These are phyloP conservation scores for Fraxinus velutina DNA, from an alignment of 305 asterid species.

Conservation along the genomic window DNA sequence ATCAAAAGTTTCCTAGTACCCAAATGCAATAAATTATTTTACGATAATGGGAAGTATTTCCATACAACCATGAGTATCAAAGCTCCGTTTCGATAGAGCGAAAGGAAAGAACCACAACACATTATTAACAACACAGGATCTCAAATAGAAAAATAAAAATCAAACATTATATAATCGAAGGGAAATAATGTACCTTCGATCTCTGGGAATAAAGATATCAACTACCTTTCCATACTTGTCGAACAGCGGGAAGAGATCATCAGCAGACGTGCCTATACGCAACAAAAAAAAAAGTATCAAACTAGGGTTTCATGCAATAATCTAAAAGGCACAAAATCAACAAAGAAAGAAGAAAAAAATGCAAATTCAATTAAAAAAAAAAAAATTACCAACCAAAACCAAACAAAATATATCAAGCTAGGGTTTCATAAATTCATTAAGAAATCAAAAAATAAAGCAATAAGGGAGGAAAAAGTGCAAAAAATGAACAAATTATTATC, in stretches of 20 bases:
- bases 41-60: background rate
- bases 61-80: background rate
- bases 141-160: background rate
- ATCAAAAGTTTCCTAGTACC: background rate
- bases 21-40: background rate
- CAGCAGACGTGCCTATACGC: conserved; percentile 27
- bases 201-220: conserved; percentile 32
- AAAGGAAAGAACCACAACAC: background rate
- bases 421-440: background rate
- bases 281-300: background rate
- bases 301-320: background rate
- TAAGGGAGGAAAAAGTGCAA: background rate
- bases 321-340: background rate
- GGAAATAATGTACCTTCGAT: conserved; percentile 19
- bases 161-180: background rate
- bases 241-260: conserved; percentile 30
- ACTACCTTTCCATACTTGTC: conserved; percentile 31
- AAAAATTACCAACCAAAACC: background rate
- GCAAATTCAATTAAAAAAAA: background rate
- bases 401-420: background rate
- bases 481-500: background rate
- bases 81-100: background rate
- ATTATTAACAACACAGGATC: background rate
- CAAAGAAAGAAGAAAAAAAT: background rate
- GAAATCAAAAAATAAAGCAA: background rate